A percentile compares a stretch with the other conserved stretches of the same genome.
phyloP scores from a whole-genome alignment of 1,284 basidiomycete species.

The Trichosporon coremiiforme region DNA sequence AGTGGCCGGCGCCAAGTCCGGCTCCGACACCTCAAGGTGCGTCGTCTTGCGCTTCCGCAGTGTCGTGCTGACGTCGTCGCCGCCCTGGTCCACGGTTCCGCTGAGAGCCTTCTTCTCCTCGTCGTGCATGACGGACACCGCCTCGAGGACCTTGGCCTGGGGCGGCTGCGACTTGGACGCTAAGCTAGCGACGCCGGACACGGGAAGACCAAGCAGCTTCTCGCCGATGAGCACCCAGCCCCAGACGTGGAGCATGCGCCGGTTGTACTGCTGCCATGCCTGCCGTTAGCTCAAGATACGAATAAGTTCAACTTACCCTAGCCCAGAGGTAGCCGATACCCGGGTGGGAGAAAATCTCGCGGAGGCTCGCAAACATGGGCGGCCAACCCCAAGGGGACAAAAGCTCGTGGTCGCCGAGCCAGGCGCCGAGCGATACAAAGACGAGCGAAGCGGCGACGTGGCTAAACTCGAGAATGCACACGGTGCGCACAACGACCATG shows the following conservation, averaged over 20 bases:
- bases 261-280: conserved; percentile 51
- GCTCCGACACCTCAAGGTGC: neutral
- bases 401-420: conserved; percentile 42
- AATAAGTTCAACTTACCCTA: conserved; percentile 35
- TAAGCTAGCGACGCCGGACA: conserved; percentile 35
- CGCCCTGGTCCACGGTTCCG: neutral
- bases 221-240: conserved; percentile 50
- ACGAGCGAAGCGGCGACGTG: conserved; percentile 27
- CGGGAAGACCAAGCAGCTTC: conserved; percentile 44
- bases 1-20: neutral
- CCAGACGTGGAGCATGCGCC: conserved; percentile 43
- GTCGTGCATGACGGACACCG: conserved; percentile 6
- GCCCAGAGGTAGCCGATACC: conserved; percentile 50
- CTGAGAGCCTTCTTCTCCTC: neutral
- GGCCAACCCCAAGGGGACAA: conserved; percentile 52
- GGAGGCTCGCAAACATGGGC: conserved; percentile 43
- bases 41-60: neutral
- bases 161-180: conserved; percentile 4
- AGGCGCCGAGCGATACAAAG: conserved; percentile 39
- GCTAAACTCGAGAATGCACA: conserved; percentile 34
- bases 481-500: conserved; percentile 36
- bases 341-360: conserved; percentile 42
- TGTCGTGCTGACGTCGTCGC: neutral
- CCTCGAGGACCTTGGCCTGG: conserved; percentile 13
- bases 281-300: conserved; percentile 26